Evolutionary conservation across 352 stramenopile species (phyloP).

Genomic region (Blastocystis sp.): DNA sequence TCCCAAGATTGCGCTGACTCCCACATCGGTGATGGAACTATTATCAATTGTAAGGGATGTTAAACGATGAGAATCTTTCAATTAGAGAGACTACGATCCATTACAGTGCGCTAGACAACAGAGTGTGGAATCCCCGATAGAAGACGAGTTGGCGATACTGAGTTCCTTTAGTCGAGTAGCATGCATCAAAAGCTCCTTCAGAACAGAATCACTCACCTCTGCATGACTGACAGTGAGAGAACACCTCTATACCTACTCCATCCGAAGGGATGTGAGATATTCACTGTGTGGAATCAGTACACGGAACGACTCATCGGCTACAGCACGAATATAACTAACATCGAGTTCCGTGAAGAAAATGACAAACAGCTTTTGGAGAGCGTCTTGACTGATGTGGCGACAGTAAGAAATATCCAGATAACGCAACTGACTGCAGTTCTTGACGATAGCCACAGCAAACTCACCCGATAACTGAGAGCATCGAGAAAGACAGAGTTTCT

Average conservation of each 20-base stretch:
- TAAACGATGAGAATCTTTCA: background rate
- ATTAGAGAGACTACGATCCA: background rate
- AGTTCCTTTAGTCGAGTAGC: background rate
- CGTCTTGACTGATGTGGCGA: constrained; percentile 42
- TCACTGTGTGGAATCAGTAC: background rate
- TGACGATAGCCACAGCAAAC: constrained; percentile 18
- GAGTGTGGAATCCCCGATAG: background rate
- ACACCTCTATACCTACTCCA: background rate
- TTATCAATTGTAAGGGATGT: constrained; percentile 16
- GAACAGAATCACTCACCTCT: background rate
- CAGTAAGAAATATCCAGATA: constrained; percentile 53
- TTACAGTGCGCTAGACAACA: background rate
- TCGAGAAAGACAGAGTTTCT: constrained; percentile 45
- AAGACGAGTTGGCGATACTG: constrained; percentile 24
- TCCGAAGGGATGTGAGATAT: background rate
- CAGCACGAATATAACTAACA: constrained; percentile 34
- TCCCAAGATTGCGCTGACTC: background rate
- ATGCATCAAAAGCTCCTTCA: background rate
- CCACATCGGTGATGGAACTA: constrained; percentile 12
- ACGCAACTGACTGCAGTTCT: constrained; percentile 50
- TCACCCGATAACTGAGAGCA: constrained; percentile 50
- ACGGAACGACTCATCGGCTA: background rate
- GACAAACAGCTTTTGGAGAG: constrained; percentile 27
- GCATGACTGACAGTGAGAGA: background rate
- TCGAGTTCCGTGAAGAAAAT: constrained; percentile 25